Evolutionary conservation across 495 filamentous ascomycete species (phyloP).

Genomic region (Rhypophila decipiens): DNA sequence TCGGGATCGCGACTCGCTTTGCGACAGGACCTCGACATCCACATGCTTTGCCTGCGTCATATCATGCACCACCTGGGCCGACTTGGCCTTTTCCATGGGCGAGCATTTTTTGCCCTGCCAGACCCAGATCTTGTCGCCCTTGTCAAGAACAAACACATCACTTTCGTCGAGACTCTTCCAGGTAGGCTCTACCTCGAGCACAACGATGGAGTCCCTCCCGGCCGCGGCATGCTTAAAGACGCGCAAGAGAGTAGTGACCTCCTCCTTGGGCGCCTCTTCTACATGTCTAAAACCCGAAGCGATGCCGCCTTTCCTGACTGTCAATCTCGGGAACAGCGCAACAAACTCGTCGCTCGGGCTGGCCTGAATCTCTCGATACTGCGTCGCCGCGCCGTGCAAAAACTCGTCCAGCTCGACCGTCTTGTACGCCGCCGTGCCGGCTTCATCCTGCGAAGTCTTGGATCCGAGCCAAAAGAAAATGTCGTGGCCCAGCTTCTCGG

Average conservation of each 20-base stretch:
- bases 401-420: conserved; percentile 62
- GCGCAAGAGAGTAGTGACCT: conserved; percentile 45
- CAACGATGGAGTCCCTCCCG: conserved; percentile 42
- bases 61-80: conserved; percentile 56
- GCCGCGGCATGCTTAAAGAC: conserved; percentile 47
- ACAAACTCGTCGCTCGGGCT: conserved; percentile 51
- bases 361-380: conserved; percentile 54
- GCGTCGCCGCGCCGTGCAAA: conserved; percentile 50
- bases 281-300: conserved; percentile 54
- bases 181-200: conserved; percentile 56
- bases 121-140: conserved; percentile 54
- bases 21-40: conserved; percentile 55
- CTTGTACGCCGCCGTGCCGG: conserved; percentile 59
- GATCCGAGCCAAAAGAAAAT: conserved; percentile 58
- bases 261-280: conserved; percentile 32
- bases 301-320: conserved; percentile 53
- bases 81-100: conserved; percentile 60
- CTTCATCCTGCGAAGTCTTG: conserved; percentile 57
- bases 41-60: conserved; percentile 55
- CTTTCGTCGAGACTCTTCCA: conserved; percentile 55
- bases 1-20: conserved; percentile 47
- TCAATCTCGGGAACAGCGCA: conserved; percentile 48
- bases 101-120: conserved; percentile 59
- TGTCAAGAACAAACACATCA: conserved; percentile 57
- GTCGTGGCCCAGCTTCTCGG: conserved; percentile 46